phyloP scores from a whole-genome alignment of 106 monocot species.

The Phalaenopsis equestris region DNA sequence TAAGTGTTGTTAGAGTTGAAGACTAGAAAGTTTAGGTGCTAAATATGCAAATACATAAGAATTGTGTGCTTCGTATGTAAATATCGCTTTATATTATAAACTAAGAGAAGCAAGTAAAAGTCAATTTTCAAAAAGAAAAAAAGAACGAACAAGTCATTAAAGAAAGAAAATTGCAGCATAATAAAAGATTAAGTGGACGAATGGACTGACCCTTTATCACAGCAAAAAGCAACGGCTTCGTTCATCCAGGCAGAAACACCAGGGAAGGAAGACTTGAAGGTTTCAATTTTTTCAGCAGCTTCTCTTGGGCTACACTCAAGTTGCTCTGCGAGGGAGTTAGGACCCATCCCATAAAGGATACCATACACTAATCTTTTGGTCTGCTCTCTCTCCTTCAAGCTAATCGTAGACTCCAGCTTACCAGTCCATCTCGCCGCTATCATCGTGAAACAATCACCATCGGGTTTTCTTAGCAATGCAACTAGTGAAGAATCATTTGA shows the following conservation, averaged over 20 bases:
- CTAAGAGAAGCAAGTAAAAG: neutral
- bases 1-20: no score
- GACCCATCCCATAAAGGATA: conserved; percentile 96
- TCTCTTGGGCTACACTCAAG: conserved; percentile 70
- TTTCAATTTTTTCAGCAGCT: conserved; percentile 68
- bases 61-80: no score
- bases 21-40: no score
- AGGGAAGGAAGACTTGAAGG: conserved; percentile 77
- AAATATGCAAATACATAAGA: no score
- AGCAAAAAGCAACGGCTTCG: conserved; percentile 71
- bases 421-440: conserved; percentile 83
- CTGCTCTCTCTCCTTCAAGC: conserved; percentile 65
- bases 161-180: neutral
- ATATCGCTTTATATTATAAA: neutral
- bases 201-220: conserved; percentile 56
- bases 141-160: neutral
- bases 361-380: conserved; percentile 92
- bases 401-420: conserved; percentile 49
- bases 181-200: neutral
- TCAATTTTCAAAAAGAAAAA: neutral
- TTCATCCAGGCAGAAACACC: conserved; percentile 76
- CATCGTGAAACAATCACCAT: conserved; percentile 93
- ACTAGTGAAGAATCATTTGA: conserved; percentile 63
- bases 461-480: conserved; percentile 78
- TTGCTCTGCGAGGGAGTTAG: conserved; percentile 79